Evolutionary conservation across 2,329 filamentous ascomycete species (phyloP), one percentile per base, ranked within the genome.

Genomic region (Mycosphaerella sp.): DNA sequence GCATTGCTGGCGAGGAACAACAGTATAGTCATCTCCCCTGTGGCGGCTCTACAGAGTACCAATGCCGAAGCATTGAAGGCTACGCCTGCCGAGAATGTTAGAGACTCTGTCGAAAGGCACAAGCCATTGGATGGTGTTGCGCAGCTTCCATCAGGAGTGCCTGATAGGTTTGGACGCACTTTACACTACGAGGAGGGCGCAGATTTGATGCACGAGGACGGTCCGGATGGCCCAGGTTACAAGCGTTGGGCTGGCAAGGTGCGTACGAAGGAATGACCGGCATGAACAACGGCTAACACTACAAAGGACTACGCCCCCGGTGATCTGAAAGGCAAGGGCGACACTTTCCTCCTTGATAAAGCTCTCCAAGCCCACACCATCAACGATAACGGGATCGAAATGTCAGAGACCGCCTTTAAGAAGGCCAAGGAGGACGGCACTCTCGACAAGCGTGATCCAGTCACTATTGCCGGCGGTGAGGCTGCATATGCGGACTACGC

Each of bases 101-200:
- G 79, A 50, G 89, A 96, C 69, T 81, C 85, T 17, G 68, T 96
- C 1, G 69, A 76, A 28, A 81, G 76, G 57, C 87, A 93, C 63
- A 80, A 86, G 12, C 91, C 91, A 0, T 74, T 96, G 0, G 87
- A 94, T 64, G 90, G 89, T 2, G 85, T 84, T 0, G 86, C 89
- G 1, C 74, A 74, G 14, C 79, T 93, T n/a, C 87, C 90, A 1
- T 82, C 86, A 0, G 89, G 90, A 17, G 71, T 78, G 60, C 70
- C 71, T 1, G 89, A 94, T 65, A 70, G 78, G 14, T 76, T 80
- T 49, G 90, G 90, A 2, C 77, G 81, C 47, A 72, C 78, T 9
- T 87, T 94, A 75, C 59, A 83, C 25, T 96, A 96, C 62, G 75
- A 88, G 62, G 89, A 96, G 64, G 89, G 89, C n/a, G 78, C 84